These are phyloP conservation scores for Paraphaeosphaeria minitans DNA, from an alignment of 2,329 filamentous ascomycete genomes.

Conservation along the genomic window DNA sequence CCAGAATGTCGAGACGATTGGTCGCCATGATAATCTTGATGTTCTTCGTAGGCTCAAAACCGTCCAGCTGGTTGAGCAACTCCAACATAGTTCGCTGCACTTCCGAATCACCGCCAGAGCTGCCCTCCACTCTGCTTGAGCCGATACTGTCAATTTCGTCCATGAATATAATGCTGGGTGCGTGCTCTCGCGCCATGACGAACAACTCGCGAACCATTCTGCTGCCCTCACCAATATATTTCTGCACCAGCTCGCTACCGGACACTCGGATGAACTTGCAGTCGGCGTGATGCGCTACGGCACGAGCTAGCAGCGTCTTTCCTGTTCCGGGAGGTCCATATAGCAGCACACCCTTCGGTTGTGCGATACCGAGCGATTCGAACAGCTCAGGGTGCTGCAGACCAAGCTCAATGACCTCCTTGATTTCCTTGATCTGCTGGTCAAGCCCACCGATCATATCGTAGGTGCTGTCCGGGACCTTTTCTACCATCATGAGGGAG, in stretches of 20 bases:
- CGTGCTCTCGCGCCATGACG: conserved; percentile 98
- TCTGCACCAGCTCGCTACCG: conserved; percentile 94
- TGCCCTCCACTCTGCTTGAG: conserved; percentile 94
- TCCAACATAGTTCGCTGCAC: conserved; percentile 99
- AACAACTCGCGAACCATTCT: conserved; percentile 99
- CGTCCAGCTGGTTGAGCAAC: conserved; percentile 95
- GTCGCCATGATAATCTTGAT: conserved; percentile 99
- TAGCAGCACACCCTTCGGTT: conserved; percentile 95
- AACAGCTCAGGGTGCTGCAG: conserved; percentile 98
- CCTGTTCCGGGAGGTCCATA: conserved; percentile 97
- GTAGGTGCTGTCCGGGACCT: conserved; percentile 99
- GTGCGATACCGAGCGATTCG: conserved; percentile 97
- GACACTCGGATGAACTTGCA: conserved; percentile 99
- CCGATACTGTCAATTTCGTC: conserved; percentile 99
- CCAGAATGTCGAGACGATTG: conserved; percentile 95
- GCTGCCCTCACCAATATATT: conserved; percentile 98
- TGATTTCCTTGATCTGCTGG: conserved; percentile 99
- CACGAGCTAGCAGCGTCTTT: conserved; percentile 92
- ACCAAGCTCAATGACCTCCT: conserved; percentile 98
- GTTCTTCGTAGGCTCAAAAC: conserved; percentile 98
- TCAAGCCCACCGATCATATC: conserved; percentile 99
- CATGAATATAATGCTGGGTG: conserved; percentile 99
- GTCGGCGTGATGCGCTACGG: conserved; percentile 96
- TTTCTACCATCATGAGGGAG: conserved; percentile 99
- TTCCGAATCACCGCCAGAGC: conserved; percentile 93